Base-by-base conservation (phyloP, 176 grass and related monocot genomes). In the Thalia dealbata region DNA sequence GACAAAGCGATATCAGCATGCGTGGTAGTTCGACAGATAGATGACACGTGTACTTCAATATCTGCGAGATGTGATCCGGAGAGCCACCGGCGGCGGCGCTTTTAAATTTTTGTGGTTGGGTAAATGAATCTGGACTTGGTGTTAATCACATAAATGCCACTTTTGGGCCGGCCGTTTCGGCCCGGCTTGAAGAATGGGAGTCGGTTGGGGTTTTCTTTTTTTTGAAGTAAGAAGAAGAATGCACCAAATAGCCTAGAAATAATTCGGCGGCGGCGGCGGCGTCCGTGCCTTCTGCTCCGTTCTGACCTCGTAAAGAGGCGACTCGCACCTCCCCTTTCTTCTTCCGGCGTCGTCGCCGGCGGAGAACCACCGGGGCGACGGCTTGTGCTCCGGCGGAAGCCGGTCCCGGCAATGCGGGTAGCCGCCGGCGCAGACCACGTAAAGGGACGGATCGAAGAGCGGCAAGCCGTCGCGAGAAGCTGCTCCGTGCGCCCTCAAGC, bases 381-480 rank as follows among this genome's bases (percentile, higher is more conserved):
- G 45, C 71, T 69, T 29, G 11, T 73, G 29, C n/a, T 77, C 74
- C 9, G 19, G 44, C 14, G 60, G 28, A 44, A 78, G n/a, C 25
- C 59, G 69, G 2, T 50, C 75, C 10, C 80, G 79, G 41, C 67
- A 32, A 70, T 92, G 83, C 7, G 87, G 89, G 73, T 97, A 97
- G 69, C 82, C 78, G 69, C 82, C 78, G 0, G 80, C 76, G 66
- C 79, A 88, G n/a, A 50, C 27, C 25, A 29, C 7, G 14, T 42
- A 24, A 60, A 84, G 82, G 42, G 83, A 78, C 0, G 90, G 90
- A 64, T 97, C 83, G 74, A 97, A 97, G 35, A 93, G 50, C 59
- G 87, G 93, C 73, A 58, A 78, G n/a, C 44, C 84, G 7, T 2
- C 56, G 43, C 73, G 78, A 19, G 87, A 85, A 62, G 14, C 12